Percentiles rank a stretch among this genome's conserved stretches.
Conservation (phyloP, 345 rosid genomes). For the Arabis alpina region DNA sequence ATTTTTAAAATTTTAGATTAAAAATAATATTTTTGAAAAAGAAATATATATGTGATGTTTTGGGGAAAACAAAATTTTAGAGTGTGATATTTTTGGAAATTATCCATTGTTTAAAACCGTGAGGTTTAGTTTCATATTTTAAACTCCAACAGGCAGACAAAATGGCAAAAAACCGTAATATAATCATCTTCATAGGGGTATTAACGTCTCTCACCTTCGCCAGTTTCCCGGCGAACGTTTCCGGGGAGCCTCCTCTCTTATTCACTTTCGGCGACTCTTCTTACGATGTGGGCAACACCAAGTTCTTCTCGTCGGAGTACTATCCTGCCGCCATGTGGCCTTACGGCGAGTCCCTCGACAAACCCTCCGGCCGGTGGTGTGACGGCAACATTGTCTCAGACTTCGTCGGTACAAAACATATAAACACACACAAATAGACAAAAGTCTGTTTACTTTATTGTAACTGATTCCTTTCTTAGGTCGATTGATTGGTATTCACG, state of each 20-base stretch:
- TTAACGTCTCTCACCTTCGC: slow-evolving; percentile 9
- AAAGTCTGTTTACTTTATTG: slow-evolving; percentile 17
- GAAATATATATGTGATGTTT: too few species aligned
- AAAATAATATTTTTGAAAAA: too few species aligned
- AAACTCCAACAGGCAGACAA: too few species aligned
- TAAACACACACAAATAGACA: background rate
- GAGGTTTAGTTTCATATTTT: too few species aligned
- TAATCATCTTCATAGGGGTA: slow-evolving; percentile 25
- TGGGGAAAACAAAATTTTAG: too few species aligned
- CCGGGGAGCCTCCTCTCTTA: slow-evolving; percentile 40
- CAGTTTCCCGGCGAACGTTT: slow-evolving; percentile 16
- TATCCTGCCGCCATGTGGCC: slow-evolving; percentile 47
- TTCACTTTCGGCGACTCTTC: slow-evolving; percentile 48
- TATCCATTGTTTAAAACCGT: too few species aligned
- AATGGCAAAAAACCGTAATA: slow-evolving; percentile 1
- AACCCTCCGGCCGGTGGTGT: slow-evolving; percentile 44
- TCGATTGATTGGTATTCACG: slow-evolving; percentile 25
- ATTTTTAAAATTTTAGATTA: too few species aligned
- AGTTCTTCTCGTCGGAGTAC: slow-evolving; percentile 30
- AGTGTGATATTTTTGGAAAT: too few species aligned
- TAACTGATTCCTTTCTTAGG: slow-evolving; percentile 22
- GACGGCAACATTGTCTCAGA: slow-evolving; percentile 44
- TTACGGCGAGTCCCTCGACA: slow-evolving; percentile 41
- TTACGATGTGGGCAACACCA: slow-evolving; percentile 47
- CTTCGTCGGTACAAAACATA: slow-evolving; percentile 27